Base-by-base conservation (phyloP, 257 asterid species). In the Buddleja alternifolia region DNA sequence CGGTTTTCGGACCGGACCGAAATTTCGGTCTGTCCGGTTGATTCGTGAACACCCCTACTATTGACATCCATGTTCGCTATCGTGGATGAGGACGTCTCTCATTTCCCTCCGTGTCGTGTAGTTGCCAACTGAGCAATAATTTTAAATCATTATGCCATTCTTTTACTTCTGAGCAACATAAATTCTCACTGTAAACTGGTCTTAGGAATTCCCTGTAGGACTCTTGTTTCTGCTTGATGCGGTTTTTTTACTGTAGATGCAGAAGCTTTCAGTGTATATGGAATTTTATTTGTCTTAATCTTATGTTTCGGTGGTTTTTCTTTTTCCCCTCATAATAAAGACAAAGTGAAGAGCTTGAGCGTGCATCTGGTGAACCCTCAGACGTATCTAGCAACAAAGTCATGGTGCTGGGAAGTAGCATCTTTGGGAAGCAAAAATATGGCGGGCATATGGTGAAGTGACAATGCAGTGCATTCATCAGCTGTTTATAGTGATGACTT, bases 291-390 rank as follows among this genome's bases (percentile, higher is more conserved):
- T 16, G 50, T 57, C 6, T 42, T 53, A 48, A 32, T 56, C 21
- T 52, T 34, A 24, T 45, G 51, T 25, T 62, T 72, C 16, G 42
- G 37, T 42, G 15, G n/a, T 55, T 41, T 63, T 8, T 6, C 1
- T 50, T 34, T 56, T 29, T 39, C 21, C 46, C 39, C 73, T 64
- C 16, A 42, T 60, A 83, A 25, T 64, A 92, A 97, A 90, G 83
- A 79, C 89, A 75, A 75, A 78, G 72, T 54, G 90, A 88, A 72
- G 88, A 69, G 63, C 85, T 83, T 78, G 81, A 87, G 61, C 83
- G 34, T 73, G 73, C 85, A 36, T 66, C 90, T 62, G 83, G 75
- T 29, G 88, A 84, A 67, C 86, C 72, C 77, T 66, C 76, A 21
- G 98, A 87, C 61, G 73, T 75, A 67, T 60, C 60, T 64, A 66